phyloP scores from a whole-genome alignment of 2,329 filamentous ascomycete species.

The Fusarium subtropicale region DNA sequence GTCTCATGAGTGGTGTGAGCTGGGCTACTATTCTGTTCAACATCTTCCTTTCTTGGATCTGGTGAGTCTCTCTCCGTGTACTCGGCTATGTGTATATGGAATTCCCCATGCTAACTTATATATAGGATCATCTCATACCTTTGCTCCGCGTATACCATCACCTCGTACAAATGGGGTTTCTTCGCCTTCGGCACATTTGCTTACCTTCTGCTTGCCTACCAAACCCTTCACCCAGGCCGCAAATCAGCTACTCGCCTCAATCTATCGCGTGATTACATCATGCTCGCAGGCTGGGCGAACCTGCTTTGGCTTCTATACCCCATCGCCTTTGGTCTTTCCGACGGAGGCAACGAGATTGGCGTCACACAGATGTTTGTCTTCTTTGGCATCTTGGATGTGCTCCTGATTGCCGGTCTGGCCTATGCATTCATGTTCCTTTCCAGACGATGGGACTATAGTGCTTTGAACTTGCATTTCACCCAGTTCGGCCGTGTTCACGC shows the following conservation, averaged over 20 bases:
- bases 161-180: constrained; percentile 69
- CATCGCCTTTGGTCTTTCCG: constrained; percentile 56
- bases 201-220: constrained; percentile 58
- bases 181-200: constrained; percentile 64
- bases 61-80: constrained; percentile 46
- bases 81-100: fast-evolving
- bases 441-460: constrained; percentile 63
- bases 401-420: constrained; percentile 59
- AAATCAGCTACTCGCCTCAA: constrained; percentile 56
- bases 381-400: constrained; percentile 64
- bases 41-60: constrained; percentile 62
- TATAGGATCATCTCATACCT: constrained; percentile 60
- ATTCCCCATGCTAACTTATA: neutral
- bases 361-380: constrained; percentile 43
- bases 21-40: constrained; percentile 67
- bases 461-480: constrained; percentile 65
- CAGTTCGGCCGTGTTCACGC: constrained; percentile 64
- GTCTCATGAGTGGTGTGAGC: constrained; percentile 63
- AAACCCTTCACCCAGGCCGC: constrained; percentile 56
- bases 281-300: constrained; percentile 62
- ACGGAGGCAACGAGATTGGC: constrained; percentile 34
- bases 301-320: constrained; percentile 67
- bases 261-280: constrained; percentile 57
- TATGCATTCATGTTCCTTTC: constrained; percentile 58
- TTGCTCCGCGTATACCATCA: constrained; percentile 59